Evolutionary conservation across 2,329 filamentous ascomycete species (phyloP).

Genomic region (Xylaria sp.): DNA sequence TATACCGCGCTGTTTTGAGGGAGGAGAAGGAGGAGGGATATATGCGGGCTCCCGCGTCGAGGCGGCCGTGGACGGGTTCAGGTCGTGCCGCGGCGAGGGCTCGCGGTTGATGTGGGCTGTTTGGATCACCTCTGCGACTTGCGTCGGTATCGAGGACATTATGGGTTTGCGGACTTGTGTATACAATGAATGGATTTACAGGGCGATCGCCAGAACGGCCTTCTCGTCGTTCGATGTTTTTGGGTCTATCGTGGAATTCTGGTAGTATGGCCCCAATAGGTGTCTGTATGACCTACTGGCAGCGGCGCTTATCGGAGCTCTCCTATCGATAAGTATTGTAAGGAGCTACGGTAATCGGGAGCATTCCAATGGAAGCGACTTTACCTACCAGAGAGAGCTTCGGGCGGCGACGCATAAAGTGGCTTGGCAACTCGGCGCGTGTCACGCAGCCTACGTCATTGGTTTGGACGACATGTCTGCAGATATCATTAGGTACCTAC

Average conservation of each 20-base stretch:
- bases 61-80: constrained; percentile 79
- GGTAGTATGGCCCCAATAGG: neutral
- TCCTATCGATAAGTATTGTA: neutral
- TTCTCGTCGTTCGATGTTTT: no score
- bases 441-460: no score
- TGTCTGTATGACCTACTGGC: neutral
- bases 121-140: constrained; percentile 81
- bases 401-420: no score
- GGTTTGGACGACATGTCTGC: neutral
- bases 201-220: no score
- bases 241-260: neutral
- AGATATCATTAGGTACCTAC: no score
- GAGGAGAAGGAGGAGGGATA: constrained; percentile 34
- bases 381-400: no score
- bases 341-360: no score
- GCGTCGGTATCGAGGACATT: constrained; percentile 55
- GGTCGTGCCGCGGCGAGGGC: constrained; percentile 75
- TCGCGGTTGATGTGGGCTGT: constrained; percentile 75
- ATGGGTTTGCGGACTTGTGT: neutral
- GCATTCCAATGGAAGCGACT: no score
- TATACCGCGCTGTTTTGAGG: constrained; percentile 23
- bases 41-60: constrained; percentile 68
- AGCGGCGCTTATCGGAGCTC: neutral
- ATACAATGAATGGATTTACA: neutral
- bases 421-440: no score